These are phyloP conservation scores for Paraurostyla sp. DNA, from an alignment of 73 alveolate species.

Conservation along the genomic window DNA sequence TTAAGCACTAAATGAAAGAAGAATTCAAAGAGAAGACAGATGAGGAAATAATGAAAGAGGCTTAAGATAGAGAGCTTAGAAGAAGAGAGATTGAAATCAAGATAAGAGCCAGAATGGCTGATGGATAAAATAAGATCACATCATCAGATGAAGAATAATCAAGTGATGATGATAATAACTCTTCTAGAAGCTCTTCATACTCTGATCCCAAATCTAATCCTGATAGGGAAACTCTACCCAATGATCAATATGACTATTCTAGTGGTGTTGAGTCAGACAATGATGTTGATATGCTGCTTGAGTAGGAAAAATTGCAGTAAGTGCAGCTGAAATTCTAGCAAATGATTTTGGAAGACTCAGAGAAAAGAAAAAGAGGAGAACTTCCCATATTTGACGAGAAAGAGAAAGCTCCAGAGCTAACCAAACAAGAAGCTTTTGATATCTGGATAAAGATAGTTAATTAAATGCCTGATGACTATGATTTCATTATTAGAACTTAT, in stretches of 20 bases:
- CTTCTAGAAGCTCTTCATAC: too few species aligned
- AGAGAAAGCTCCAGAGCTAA: slow-evolving; percentile 2
- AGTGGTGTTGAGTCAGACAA: slow-evolving; percentile 66
- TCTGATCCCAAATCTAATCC: too few species aligned
- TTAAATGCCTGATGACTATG: slow-evolving; percentile 65
- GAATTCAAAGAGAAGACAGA: not conserved
- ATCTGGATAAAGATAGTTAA: slow-evolving; percentile 52
- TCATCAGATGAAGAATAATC: not conserved
- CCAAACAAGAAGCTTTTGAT: slow-evolving; percentile 56
- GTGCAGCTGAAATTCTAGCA: slow-evolving; percentile 1
- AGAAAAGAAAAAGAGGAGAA: slow-evolving; percentile 41
- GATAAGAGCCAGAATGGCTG: slow-evolving; percentile 18
- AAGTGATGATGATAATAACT: slow-evolving; percentile 11
- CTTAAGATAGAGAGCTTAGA: slow-evolving; percentile 3
- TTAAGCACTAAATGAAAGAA: not conserved
- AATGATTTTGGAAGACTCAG: slow-evolving; percentile 44
- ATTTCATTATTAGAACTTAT: slow-evolving; percentile 50
- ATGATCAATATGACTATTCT: slow-evolving; percentile 42
- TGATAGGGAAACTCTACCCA: too few species aligned
- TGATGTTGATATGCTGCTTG: slow-evolving; percentile 59
- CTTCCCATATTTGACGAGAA: not conserved
- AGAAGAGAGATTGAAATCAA: slow-evolving; percentile 16
- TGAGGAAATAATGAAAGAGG: not conserved
- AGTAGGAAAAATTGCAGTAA: slow-evolving; percentile 21
- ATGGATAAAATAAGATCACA: not conserved